A percentile compares a stretch with the other conserved stretches of the same genome.
phyloP scores from a whole-genome alignment of 1,139 yeast species.

The Diutina rugosa region DNA sequence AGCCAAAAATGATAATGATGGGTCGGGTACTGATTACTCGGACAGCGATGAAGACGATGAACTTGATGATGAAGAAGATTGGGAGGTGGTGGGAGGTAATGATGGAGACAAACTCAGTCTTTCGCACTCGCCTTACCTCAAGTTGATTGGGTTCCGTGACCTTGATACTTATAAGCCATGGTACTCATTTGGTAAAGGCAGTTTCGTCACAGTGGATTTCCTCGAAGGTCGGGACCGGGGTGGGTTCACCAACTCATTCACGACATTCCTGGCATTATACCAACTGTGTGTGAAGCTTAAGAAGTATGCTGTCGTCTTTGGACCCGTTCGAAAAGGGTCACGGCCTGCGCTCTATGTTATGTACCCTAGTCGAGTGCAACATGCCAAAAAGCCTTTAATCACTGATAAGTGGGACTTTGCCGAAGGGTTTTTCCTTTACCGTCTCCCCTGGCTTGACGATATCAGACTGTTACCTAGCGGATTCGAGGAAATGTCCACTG shows the following conservation, averaged over 20 bases:
- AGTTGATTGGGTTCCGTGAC: constrained; percentile 56
- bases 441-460: constrained; percentile 56
- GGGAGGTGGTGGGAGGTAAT: constrained; percentile 5
- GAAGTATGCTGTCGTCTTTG: constrained; percentile 63
- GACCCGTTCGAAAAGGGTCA: constrained; percentile 41
- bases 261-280: constrained; percentile 58
- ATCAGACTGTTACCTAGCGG: constrained; percentile 35
- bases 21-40: not conserved
- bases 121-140: constrained; percentile 26
- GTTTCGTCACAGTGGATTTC: constrained; percentile 40
- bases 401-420: constrained; percentile 23
- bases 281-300: constrained; percentile 39
- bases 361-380: constrained; percentile 26
- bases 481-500: not conserved
- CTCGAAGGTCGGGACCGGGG: constrained; percentile 18
- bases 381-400: constrained; percentile 13
- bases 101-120: constrained; percentile 8
- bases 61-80: constrained; percentile 5
- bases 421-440: constrained; percentile 48
- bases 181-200: constrained; percentile 41
- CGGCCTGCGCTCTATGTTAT: constrained; percentile 49
- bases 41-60: constrained; percentile 7
- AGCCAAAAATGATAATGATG: constrained; percentile 9
- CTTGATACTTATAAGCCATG: constrained; percentile 30
- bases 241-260: constrained; percentile 46